Base-by-base conservation (phyloP, 2,329 filamentous ascomycete species). In the Colletotrichum tabaci region DNA sequence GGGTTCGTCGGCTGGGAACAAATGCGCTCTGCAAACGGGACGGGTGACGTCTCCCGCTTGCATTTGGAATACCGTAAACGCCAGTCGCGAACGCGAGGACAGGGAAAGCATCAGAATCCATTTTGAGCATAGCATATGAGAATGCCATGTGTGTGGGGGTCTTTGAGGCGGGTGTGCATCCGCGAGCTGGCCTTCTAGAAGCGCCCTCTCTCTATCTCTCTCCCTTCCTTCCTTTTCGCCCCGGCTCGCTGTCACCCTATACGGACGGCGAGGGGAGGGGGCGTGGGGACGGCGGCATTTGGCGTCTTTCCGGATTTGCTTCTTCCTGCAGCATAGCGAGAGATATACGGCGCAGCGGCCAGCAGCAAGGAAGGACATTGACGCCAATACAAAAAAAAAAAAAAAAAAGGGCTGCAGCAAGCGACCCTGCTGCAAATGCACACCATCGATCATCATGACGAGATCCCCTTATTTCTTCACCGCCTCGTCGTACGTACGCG, bases 101-200 rank as follows among this genome's bases (percentile, higher is more conserved):
- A 2, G 6, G 5, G 21, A 8, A 16, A 12, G 40, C 40, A 55
- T 40, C 44, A 53, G 18, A 40, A 38, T 38, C 57, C 44, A 55
- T 62, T 46, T 67, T 16, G 15, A 71, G 64, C 44, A 57, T 58
- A 61, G 21, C 21, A 67, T 58, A 62, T 52, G 68, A 71, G 15
- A 57, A 49, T 61, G 56, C 64, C 64, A 61, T 67, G 68, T 71
- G 57, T 10, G 64, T 67, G 68, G 68, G 68, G 64, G 68, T 62
- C 57, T 30, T 18, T 3, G 50, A 49, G 62, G 23, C 52, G 56
- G 57, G 68, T 71, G 64, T 58, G 64, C 26, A 71, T 71, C 23
- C 15, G 35, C 26, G 30, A 26, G 15, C 12, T n/a, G 30, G 10
- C 21, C 64, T 71, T 44, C 61, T 42, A 46, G 61, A 63, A 63